Evolutionary conservation across 176 grass and related monocot species (phyloP).

Genomic region (Rhynchospora breviuscula): DNA sequence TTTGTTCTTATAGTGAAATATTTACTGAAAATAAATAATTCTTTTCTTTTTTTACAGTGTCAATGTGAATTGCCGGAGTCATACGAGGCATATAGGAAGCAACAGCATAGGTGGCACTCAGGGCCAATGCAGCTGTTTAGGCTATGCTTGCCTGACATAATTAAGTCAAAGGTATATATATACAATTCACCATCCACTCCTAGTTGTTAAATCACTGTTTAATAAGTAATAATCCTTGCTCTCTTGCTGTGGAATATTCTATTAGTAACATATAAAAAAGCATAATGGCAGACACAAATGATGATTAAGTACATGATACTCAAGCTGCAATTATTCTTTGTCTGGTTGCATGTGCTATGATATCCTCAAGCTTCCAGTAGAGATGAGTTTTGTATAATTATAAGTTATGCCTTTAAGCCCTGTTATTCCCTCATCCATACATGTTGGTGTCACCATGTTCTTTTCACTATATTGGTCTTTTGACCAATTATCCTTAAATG

Average conservation of each 20-base stretch:
- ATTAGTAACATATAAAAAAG: background rate
- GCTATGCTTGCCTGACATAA: constrained; percentile 85
- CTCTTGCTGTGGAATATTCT: constrained; percentile 8
- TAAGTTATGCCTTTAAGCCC: background rate
- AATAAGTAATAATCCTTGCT: background rate
- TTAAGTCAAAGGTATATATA: constrained; percentile 63
- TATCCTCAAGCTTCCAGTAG: background rate
- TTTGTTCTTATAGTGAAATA: background rate
- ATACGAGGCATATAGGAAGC: constrained; percentile 98
- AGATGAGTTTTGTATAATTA: background rate
- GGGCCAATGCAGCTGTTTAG: constrained; percentile 99
- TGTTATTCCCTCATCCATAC: background rate
- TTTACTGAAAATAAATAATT: background rate
- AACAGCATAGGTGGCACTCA: constrained; percentile 97
- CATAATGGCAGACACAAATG: constrained; percentile 8
- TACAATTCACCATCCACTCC: background rate
- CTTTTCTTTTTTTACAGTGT: constrained; percentile 40
- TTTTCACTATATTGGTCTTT: background rate
- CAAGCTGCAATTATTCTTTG: constrained; percentile 7
- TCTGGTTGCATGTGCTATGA: constrained; percentile 5
- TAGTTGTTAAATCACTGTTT: background rate
- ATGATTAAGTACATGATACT: constrained; percentile 13
- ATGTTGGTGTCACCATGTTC: background rate
- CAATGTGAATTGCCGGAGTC: constrained; percentile 98
- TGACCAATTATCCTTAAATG: background rate